Evolutionary conservation across 176 grass and related monocot species (phyloP).

Genomic region (Rhynchospora pubera): DNA sequence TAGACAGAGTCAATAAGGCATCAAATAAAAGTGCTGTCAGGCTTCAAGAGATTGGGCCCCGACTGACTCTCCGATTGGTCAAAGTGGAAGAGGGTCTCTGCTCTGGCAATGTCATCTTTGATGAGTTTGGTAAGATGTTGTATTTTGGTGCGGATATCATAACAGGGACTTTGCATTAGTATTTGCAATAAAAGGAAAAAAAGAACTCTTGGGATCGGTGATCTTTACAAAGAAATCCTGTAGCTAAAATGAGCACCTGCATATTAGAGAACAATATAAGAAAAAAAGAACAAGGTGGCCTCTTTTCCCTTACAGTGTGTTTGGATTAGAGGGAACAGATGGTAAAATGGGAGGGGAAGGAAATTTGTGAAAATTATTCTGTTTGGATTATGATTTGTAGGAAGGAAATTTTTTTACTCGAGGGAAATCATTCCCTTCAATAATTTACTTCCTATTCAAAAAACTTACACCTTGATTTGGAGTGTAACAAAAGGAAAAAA

Average conservation of each 20-base stretch:
- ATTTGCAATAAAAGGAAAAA: background rate
- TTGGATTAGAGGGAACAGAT: no score
- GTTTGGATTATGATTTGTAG: no score
- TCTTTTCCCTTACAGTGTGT: background rate
- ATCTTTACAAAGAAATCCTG: background rate
- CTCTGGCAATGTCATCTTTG: slow-evolving; percentile 68
- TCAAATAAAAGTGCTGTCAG: slow-evolving; percentile 78
- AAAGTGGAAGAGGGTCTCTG: slow-evolving; percentile 81
- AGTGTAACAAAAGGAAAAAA: no score
- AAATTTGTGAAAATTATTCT: no score
- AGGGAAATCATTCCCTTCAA: no score
- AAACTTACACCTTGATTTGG: no score
- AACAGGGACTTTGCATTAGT: background rate
- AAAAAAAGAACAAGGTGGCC: background rate
- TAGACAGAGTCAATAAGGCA: slow-evolving; percentile 63
- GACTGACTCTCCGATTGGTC: slow-evolving; percentile 66
- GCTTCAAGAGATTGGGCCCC: slow-evolving; percentile 84
- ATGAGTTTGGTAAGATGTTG: slow-evolving; percentile 42
- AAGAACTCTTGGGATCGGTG: background rate
- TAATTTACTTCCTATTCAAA: no score
- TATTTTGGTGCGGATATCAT: background rate
- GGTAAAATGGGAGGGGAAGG: no score
- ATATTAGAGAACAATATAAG: background rate
- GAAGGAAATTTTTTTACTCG: no score
- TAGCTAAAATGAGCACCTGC: background rate